These are phyloP conservation scores for Funneliformis caledonium DNA, from an alignment of 371 early-diverging fungal genomes.

Conservation along the genomic window DNA sequence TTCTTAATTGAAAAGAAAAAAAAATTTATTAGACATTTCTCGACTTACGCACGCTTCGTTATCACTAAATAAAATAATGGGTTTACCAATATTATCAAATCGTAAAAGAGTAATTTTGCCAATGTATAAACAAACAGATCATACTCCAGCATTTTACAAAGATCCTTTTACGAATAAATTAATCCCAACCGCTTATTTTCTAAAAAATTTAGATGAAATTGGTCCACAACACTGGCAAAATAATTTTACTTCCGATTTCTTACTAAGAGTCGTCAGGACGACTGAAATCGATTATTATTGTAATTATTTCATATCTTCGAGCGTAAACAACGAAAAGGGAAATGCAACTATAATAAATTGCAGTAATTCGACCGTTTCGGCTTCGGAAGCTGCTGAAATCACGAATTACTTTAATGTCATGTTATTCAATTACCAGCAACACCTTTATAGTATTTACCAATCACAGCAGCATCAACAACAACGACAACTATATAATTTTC, in stretches of 20 bases:
- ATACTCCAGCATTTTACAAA: conserved; percentile 18
- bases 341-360: conserved; percentile 2
- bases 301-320: neutral
- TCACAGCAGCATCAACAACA: neutral
- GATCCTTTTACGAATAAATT: conserved; percentile 12
- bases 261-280: conserved; percentile 6
- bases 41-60: too few relatives aligned
- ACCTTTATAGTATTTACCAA: neutral
- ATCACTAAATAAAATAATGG: neutral
- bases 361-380: neutral
- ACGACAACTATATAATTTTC: neutral
- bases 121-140: conserved; percentile 22
- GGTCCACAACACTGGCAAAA: conserved; percentile 32
- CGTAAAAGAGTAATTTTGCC: conserved; percentile 21
- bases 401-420: neutral
- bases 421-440: conserved; percentile 8
- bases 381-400: neutral
- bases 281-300: conserved; percentile 15
- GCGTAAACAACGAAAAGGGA: neutral
- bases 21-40: too few relatives aligned
- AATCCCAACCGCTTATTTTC: conserved; percentile 24
- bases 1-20: too few relatives aligned
- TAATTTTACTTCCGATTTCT: neutral
- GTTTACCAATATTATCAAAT: neutral
- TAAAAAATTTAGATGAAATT: conserved; percentile 29